Evolutionary conservation across 257 asterid species (phyloP).

Genomic region (Jasminum sambac): DNA sequence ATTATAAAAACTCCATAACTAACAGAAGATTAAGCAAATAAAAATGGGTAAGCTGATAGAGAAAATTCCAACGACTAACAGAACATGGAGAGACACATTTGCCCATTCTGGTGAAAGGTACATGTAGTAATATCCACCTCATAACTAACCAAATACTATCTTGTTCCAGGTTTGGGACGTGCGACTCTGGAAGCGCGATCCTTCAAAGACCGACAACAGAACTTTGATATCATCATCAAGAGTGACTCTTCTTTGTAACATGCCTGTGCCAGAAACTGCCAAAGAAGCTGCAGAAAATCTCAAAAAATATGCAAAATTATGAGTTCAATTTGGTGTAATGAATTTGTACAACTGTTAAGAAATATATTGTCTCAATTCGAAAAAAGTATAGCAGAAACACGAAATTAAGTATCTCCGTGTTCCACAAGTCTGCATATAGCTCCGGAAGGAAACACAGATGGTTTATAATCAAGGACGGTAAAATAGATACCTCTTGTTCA

Average conservation of each 20-base stretch:
- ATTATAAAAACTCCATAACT: no score
- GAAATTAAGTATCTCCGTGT: background rate
- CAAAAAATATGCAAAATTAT: constrained; percentile 62
- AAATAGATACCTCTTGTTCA: background rate
- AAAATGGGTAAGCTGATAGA: no score
- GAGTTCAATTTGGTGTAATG: constrained; percentile 16
- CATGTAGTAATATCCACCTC: background rate
- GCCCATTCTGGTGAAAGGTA: background rate
- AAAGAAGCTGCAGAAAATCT: constrained; percentile 50
- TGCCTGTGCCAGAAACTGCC: constrained; percentile 61
- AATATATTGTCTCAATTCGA: background rate
- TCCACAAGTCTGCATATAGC: background rate
- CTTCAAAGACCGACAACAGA: constrained; percentile 32
- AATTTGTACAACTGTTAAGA: background rate
- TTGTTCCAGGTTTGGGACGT: constrained; percentile 71
- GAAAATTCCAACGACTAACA: no score
- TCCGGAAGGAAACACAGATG: background rate
- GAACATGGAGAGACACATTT: background rate
- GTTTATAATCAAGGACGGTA: background rate
- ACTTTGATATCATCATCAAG: constrained; percentile 66
- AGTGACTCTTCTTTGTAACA: constrained; percentile 66
- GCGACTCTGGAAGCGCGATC: constrained; percentile 49
- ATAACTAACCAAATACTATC: background rate
- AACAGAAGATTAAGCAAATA: no score
- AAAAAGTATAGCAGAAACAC: background rate